A percentile compares a stretch with the other conserved stretches of the same genome.
Conservation (phyloP, 108 stramenopile species). For the Stephanodiscus triporus region DNA sequence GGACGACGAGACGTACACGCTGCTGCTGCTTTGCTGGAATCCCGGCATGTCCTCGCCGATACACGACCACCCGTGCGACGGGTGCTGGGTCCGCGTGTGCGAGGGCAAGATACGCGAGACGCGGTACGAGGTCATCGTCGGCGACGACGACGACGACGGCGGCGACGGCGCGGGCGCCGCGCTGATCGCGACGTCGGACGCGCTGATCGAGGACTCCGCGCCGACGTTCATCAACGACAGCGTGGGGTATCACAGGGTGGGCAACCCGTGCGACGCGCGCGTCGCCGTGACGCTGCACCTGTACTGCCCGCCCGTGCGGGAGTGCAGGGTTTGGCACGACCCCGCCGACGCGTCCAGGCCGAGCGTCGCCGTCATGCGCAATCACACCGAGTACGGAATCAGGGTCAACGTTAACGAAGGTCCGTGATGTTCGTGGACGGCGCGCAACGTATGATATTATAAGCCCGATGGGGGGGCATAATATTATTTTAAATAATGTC, state of each 20-base stretch:
- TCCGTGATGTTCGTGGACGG: too few relatives aligned
- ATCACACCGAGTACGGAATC: slow-evolving; percentile 50
- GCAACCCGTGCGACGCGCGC: slow-evolving; percentile 46
- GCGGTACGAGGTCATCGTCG: slow-evolving; percentile 53
- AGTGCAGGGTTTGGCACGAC: slow-evolving; percentile 79
- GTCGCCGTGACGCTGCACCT: slow-evolving; percentile 84
- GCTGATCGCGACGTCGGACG: slow-evolving; percentile 38
- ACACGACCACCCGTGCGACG: slow-evolving; percentile 88
- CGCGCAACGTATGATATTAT: too few relatives aligned
- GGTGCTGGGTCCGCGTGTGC: slow-evolving; percentile 84
- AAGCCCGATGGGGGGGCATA: too few relatives aligned
- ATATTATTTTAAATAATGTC: too few relatives aligned
- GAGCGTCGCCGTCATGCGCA: slow-evolving; percentile 35
- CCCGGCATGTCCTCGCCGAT: slow-evolving; percentile 70
- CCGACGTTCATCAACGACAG: slow-evolving; percentile 80
- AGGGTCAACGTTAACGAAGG: too few relatives aligned
- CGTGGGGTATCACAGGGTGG: slow-evolving; percentile 85
- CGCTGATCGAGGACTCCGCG: slow-evolving; percentile 26
- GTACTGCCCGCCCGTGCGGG: slow-evolving; percentile 82
- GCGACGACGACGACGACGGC: too few relatives aligned
- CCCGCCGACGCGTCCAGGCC: slow-evolving; percentile 27
- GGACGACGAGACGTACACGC: slow-evolving; percentile 78
- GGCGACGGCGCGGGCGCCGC: too few relatives aligned
- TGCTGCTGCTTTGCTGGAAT: slow-evolving; percentile 92
- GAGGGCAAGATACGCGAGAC: slow-evolving; percentile 66